These are phyloP conservation scores for Clitopilus passeckerianus DNA, from an alignment of 768 basidiomycete species.

Conservation along the genomic window DNA sequence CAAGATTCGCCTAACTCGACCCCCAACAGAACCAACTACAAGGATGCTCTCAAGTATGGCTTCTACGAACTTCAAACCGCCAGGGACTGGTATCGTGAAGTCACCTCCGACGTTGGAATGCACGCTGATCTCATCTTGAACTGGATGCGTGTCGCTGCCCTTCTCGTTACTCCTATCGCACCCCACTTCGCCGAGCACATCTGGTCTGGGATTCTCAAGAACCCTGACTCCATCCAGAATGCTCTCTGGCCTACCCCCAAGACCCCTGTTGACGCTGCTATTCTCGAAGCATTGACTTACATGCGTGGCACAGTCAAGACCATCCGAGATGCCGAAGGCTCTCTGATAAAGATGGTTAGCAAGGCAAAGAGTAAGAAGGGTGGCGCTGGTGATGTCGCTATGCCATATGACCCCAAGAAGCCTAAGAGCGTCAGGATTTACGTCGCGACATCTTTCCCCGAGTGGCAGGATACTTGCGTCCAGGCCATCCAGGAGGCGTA, in stretches of 20 bases:
- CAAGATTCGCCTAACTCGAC: background rate
- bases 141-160: slow-evolving; percentile 79
- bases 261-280: slow-evolving; percentile 51
- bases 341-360: slow-evolving; percentile 71
- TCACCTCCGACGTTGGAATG: slow-evolving; percentile 87
- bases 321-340: slow-evolving; percentile 83
- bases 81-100: slow-evolving; percentile 96
- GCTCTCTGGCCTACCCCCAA: slow-evolving; percentile 79
- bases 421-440: slow-evolving; percentile 86
- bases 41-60: slow-evolving; percentile 91
- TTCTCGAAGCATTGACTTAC: slow-evolving; percentile 75
- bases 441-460: slow-evolving; percentile 86
- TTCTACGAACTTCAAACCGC: slow-evolving; percentile 93
- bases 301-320: slow-evolving; percentile 89
- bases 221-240: slow-evolving; percentile 71
- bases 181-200: slow-evolving; percentile 95
- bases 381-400: slow-evolving; percentile 25
- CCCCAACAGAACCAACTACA: slow-evolving; percentile 76
- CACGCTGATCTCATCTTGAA: slow-evolving; percentile 80
- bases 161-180: slow-evolving; percentile 82
- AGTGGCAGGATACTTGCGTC: slow-evolving; percentile 89
- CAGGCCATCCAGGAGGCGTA: slow-evolving; percentile 70
- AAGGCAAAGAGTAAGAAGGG: slow-evolving; percentile 69
- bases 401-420: slow-evolving; percentile 78
- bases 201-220: slow-evolving; percentile 70